Evolutionary conservation across 345 rosid species (phyloP).

Genomic region (Eucalyptus melliodora): DNA sequence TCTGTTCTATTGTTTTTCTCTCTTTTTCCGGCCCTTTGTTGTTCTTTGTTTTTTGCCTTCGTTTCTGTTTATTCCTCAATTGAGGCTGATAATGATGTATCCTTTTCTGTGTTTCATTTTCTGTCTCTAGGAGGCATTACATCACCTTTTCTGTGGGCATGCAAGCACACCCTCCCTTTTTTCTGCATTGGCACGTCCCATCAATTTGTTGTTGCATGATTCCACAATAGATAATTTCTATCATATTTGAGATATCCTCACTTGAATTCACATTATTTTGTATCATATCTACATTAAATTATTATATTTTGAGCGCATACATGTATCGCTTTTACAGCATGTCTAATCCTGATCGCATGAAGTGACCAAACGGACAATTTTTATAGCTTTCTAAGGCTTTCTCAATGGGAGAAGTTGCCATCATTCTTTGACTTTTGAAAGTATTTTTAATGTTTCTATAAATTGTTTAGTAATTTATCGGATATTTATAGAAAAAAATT

Average conservation of each 20-base stretch:
- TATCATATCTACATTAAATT: neutral
- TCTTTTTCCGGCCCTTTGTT: neutral
- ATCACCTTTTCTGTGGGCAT: neutral
- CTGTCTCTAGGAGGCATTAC: neutral
- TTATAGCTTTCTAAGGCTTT: neutral
- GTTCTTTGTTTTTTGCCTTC: neutral
- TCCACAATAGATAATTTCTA: neutral
- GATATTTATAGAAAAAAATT: rapidly evolving
- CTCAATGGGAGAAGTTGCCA: neutral
- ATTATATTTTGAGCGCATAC: neutral
- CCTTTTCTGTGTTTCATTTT: neutral
- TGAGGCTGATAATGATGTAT: neutral
- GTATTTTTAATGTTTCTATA: neutral
- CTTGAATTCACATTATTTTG: neutral
- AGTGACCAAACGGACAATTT: neutral
- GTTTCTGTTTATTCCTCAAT: neutral
- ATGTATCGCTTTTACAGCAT: neutral
- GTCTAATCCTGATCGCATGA: neutral
- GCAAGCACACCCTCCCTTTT: neutral
- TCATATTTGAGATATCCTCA: neutral
- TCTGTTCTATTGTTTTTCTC: neutral
- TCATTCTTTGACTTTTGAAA: neutral
- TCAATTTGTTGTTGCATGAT: neutral
- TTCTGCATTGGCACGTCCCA: neutral
- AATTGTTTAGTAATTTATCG: neutral